These are phyloP conservation scores for Beauveria pseudobassiana DNA, from an alignment of 2,329 filamentous ascomycete genomes.

Conservation along the genomic window DNA sequence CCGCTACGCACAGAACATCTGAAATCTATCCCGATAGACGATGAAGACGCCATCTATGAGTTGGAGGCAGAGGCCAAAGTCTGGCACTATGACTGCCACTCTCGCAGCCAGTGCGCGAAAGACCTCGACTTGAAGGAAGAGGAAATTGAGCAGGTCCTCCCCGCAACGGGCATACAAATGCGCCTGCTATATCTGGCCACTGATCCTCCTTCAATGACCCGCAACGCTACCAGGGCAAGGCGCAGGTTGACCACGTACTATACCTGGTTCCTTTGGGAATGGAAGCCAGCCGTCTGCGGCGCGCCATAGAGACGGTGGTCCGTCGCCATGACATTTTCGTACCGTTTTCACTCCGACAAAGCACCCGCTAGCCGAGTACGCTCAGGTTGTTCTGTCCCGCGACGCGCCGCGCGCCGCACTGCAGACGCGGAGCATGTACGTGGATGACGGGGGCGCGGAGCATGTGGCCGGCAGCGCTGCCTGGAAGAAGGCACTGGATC, in stretches of 20 bases:
- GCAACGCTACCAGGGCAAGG: conserved; percentile 6
- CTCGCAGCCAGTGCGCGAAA: background rate
- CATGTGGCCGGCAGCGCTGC: background rate
- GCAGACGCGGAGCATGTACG: conserved; percentile 1
- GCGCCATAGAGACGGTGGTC: conserved; percentile 8
- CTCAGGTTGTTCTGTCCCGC: background rate
- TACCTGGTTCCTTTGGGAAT: conserved; percentile 7
- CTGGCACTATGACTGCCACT: conserved; percentile 8
- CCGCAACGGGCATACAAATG: background rate
- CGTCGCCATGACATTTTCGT: conserved; percentile 6
- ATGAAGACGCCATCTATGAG: conserved; percentile 1
- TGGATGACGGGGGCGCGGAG: background rate
- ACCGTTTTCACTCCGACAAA: conserved; percentile 7
- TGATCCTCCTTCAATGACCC: background rate
- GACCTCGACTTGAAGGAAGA: background rate
- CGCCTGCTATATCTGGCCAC: background rate
- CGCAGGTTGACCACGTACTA: conserved; percentile 8
- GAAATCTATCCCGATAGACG: background rate
- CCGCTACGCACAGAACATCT: background rate
- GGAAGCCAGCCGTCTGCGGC: conserved; percentile 9
- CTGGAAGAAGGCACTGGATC: background rate
- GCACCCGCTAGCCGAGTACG: conserved; percentile 11
- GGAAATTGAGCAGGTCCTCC: conserved; percentile 6
- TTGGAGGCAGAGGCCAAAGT: background rate
- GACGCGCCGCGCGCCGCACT: background rate